These are phyloP conservation scores for Neophaeococcomyces mojaviensis DNA, from an alignment of 2,329 filamentous ascomycete genomes.

Conservation along the genomic window DNA sequence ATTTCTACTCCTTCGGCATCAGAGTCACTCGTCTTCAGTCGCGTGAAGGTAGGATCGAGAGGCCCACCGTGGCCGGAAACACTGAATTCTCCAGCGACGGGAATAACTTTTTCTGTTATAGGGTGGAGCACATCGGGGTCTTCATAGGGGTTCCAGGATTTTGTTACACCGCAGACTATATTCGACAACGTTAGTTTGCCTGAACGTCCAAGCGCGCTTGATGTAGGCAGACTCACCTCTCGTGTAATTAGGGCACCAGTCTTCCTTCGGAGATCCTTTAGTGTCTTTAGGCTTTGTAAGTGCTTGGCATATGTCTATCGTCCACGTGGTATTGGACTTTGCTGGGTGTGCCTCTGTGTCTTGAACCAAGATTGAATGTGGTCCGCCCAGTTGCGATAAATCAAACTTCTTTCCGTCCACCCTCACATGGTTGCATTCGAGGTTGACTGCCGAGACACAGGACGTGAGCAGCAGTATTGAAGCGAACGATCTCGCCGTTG, in stretches of 20 bases:
- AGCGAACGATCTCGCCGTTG: conserved; percentile 10
- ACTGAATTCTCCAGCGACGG: conserved; percentile 27
- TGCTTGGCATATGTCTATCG: conserved; percentile 65
- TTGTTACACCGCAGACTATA: conserved; percentile 20
- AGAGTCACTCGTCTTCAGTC: conserved; percentile 58
- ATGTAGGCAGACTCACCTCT: conserved; percentile 45
- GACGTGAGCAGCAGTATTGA: conserved; percentile 25
- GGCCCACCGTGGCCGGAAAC: conserved; percentile 39
- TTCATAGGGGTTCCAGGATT: conserved; percentile 20
- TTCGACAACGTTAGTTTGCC: conserved; percentile 9
- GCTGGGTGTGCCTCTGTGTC: conserved; percentile 20
- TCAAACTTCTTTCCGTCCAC: conserved; percentile 33
- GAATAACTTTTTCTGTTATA: conserved; percentile 24
- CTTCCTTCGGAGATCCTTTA: conserved; percentile 46
- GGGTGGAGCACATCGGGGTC: conserved; percentile 23
- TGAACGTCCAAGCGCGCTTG: conserved; percentile 2
- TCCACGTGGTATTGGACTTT: conserved; percentile 69
- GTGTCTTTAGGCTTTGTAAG: conserved; percentile 51
- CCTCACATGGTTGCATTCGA: conserved; percentile 33
- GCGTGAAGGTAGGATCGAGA: conserved; percentile 59
- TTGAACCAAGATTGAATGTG: conserved; percentile 25
- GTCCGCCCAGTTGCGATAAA: conserved; percentile 31
- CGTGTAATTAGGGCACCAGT: conserved; percentile 62
- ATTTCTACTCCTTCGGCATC: conserved; percentile 65
- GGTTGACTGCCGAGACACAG: conserved; percentile 27